These are phyloP conservation scores for Cardiospermum halicacabum DNA, from an alignment of 345 rosid species.

Conservation along the genomic window DNA sequence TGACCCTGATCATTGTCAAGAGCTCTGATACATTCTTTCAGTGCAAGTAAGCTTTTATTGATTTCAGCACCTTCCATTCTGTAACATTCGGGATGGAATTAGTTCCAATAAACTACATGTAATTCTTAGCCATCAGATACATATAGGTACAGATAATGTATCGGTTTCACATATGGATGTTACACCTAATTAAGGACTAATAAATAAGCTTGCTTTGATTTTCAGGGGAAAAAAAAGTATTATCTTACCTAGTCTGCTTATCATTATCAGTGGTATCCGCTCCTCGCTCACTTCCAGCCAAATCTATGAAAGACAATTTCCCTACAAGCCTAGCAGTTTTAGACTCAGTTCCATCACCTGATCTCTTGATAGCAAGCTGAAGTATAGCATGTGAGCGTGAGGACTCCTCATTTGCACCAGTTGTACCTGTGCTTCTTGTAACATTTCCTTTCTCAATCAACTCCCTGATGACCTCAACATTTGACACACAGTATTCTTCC, in stretches of 20 bases:
- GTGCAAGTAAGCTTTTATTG: slow-evolving; percentile 61
- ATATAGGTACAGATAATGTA: not conserved
- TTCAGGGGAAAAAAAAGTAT: not conserved
- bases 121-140: not conserved
- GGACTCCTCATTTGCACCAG: slow-evolving; percentile 70
- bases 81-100: slow-evolving; percentile 9
- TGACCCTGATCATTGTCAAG: slow-evolving; percentile 66
- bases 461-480: slow-evolving; percentile 52
- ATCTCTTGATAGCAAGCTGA: slow-evolving; percentile 59
- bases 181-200: slow-evolving; percentile 8
- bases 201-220: not conserved
- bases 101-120: slow-evolving; percentile 1
- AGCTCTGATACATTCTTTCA: slow-evolving; percentile 69
- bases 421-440: slow-evolving; percentile 55
- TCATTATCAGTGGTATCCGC: slow-evolving; percentile 75
- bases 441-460: slow-evolving; percentile 57
- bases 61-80: slow-evolving; percentile 72
- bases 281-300: slow-evolving; percentile 73
- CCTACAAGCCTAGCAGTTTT: slow-evolving; percentile 53
- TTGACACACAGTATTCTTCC: slow-evolving; percentile 52
- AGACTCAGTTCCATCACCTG: slow-evolving; percentile 38
- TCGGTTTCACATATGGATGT: not conserved
- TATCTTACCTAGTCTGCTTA: slow-evolving; percentile 51
- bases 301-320: slow-evolving; percentile 61
- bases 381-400: slow-evolving; percentile 71